Base-by-base conservation (phyloP, 768 basidiomycete genomes). In the Boletellus emodensis region DNA sequence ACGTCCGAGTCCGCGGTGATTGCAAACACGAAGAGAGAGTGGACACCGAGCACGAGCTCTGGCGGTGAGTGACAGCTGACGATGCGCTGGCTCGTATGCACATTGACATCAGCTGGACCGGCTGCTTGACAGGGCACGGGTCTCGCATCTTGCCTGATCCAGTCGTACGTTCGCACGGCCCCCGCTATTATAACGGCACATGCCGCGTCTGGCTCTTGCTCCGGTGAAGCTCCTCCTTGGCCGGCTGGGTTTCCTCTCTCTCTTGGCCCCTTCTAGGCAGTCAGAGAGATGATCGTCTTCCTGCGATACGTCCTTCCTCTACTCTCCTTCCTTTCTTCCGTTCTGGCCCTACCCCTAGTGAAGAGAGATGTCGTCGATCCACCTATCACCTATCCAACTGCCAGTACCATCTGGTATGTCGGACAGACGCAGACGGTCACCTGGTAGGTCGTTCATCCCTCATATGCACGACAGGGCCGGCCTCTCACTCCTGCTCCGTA, bases 361-460 rank as follows among this genome's bases (percentile, higher is more conserved):
- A 14, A 26, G 48, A 71, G 79, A 51, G 77, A 79, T 51, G 78
- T 79, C 33, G 76, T 72, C 22, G 66, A 61, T 35, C 80, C 81
- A 1, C 78, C 75, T 5, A 68, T 81, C 54, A 72, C 71, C 37
- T 73, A 65, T 51, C 79, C 80, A 14, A 65, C 61, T 10, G 61
- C 66, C 1, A 57, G 56, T 11, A 71, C 74, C 5, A 64, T 76
- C 26, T 81, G 79, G 81, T 59, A 61, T 24, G 67, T 75, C 12
- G 76, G 77, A 6, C 50, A 73, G 45, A 65, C 54, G 2, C 63
- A 77, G 45, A 78, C 71, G 9, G 79, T 81, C 17, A 79, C 77
- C 17, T 81, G 80, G 79, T 75, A 57, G n/a, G 70, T 54, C 17
- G 0, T 20, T 36, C n/a, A 1, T 30, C 9, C 30, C 18, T 40